Conservation (phyloP, 768 basidiomycete species). For the Crucibulum laeve region DNA sequence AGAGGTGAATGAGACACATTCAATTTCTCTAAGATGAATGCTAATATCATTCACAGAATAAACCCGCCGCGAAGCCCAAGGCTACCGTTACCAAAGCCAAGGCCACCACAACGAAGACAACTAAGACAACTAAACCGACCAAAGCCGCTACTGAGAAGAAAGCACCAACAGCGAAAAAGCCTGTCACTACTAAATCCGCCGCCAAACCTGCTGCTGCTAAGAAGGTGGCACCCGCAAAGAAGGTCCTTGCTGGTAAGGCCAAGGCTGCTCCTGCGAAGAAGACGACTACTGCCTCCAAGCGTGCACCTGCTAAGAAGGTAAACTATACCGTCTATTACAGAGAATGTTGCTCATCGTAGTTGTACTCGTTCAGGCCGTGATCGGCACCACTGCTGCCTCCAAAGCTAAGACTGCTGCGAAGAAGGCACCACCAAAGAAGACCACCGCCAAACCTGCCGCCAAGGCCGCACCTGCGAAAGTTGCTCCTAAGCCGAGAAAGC, state of each 20-base stretch:
- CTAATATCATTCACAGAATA: slow-evolving; percentile 21
- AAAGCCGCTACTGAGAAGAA: slow-evolving; percentile 14
- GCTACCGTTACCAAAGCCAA: slow-evolving; percentile 7
- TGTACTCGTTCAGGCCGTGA: slow-evolving; percentile 25
- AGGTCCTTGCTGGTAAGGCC: slow-evolving; percentile 12
- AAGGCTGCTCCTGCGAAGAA: slow-evolving; percentile 33
- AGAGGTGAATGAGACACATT: slow-evolving; percentile 26
- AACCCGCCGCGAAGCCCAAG: slow-evolving; percentile 30
- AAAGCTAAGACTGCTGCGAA: slow-evolving; percentile 40
- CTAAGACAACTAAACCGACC: slow-evolving; percentile 7
- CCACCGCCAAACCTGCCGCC: slow-evolving; percentile 25
- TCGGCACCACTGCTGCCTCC: slow-evolving; percentile 34
- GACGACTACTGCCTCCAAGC: slow-evolving; percentile 34
- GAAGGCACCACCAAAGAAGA: slow-evolving; percentile 30
- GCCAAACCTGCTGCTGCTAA: slow-evolving; percentile 8
- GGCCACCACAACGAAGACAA: slow-evolving; percentile 26
- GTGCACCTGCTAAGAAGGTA: slow-evolving; percentile 65
- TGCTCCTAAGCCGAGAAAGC: slow-evolving; percentile 30
- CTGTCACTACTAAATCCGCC: slow-evolving; percentile 7
- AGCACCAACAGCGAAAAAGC: slow-evolving; percentile 10
- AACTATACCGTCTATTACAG: not conserved
- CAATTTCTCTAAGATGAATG: slow-evolving; percentile 6
- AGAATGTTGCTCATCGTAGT: not conserved
- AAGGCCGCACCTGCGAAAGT: slow-evolving; percentile 24
- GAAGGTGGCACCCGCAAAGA: slow-evolving; percentile 21